These are phyloP conservation scores for Clarireedia homoeocarpa DNA, from an alignment of 2,329 filamentous ascomycete genomes.

Conservation along the genomic window DNA sequence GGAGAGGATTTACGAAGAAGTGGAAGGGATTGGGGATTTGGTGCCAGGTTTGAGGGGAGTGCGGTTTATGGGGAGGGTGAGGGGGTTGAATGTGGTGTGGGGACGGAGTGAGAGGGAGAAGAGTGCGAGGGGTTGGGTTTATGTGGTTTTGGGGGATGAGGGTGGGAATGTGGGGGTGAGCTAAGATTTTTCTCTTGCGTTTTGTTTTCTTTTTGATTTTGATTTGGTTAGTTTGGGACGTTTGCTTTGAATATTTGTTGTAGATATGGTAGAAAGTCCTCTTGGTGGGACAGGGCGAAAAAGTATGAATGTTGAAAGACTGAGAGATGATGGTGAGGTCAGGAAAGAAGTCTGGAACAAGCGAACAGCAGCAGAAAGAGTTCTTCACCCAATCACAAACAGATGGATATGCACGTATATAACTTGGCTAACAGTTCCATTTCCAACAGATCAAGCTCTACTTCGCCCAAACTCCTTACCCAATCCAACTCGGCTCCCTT, in stretches of 20 bases:
- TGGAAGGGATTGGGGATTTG: conserved; percentile 37
- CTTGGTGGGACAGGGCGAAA: too few relatives aligned
- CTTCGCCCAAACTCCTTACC: conserved; percentile 36
- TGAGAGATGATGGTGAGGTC: too few relatives aligned
- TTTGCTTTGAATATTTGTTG: too few relatives aligned
- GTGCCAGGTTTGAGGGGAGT: conserved; percentile 42
- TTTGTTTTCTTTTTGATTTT: too few relatives aligned
- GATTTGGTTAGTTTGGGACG: background rate
- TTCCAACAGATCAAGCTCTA: conserved; percentile 41
- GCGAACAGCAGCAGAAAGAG: too few relatives aligned
- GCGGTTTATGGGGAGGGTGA: conserved; percentile 45
- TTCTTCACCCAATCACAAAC: too few relatives aligned
- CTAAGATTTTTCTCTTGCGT: background rate
- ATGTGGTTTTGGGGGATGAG: conserved; percentile 48
- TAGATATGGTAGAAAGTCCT: too few relatives aligned
- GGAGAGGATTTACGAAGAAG: conserved; percentile 37
- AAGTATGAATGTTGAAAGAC: too few relatives aligned
- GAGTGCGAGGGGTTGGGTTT: conserved; percentile 43
- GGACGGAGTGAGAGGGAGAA: conserved; percentile 36
- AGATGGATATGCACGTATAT: too few relatives aligned
- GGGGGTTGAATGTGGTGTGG: conserved; percentile 42
- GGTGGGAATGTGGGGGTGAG: conserved; percentile 30
- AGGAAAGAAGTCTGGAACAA: too few relatives aligned
- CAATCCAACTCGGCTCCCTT: conserved; percentile 43
- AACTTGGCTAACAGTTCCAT: background rate